These are phyloP conservation scores for Draba incana DNA, from an alignment of 345 rosid species.

Conservation along the genomic window DNA sequence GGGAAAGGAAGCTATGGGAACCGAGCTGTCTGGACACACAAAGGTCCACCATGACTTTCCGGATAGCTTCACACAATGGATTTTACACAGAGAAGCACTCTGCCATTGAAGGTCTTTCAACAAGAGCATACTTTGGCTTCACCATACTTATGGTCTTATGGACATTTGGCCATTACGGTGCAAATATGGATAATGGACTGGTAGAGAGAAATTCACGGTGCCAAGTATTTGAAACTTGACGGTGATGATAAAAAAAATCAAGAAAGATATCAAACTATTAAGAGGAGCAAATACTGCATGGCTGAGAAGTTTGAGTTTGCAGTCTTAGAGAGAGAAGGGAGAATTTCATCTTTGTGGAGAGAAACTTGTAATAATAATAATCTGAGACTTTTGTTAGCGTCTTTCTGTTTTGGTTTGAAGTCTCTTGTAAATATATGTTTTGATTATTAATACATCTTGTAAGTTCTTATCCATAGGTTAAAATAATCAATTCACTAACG, in stretches of 20 bases:
- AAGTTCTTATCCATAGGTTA: conserved; percentile 10
- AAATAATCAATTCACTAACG: neutral
- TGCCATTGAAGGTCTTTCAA: conserved; percentile 54
- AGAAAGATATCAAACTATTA: conserved; percentile 20
- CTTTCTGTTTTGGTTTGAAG: conserved; percentile 9
- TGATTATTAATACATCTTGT: conserved; percentile 15
- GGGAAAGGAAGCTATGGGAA: conserved; percentile 61
- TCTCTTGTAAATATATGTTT: conserved; percentile 34
- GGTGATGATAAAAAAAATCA: conserved; percentile 7
- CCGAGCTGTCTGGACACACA: conserved; percentile 28
- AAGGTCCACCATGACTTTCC: conserved; percentile 65
- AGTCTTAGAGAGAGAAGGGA: conserved; percentile 27
- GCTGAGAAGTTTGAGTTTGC: conserved; percentile 31
- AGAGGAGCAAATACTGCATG: conserved; percentile 14
- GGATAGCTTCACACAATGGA: conserved; percentile 84
- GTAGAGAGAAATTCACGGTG: conserved; percentile 7
- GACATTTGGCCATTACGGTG: conserved; percentile 17
- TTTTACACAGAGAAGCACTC: conserved; percentile 68
- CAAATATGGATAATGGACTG: conserved; percentile 20
- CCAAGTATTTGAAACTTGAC: conserved; percentile 4
- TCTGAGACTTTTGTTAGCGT: conserved; percentile 28
- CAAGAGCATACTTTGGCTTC: conserved; percentile 28
- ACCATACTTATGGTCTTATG: conserved; percentile 3
- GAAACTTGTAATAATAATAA: conserved; percentile 17
- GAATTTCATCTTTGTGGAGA: conserved; percentile 31